A percentile compares a stretch with the other conserved stretches of the same genome.
Conservation (phyloP, 768 basidiomycete species). For the Pisolithus microcarpus region DNA sequence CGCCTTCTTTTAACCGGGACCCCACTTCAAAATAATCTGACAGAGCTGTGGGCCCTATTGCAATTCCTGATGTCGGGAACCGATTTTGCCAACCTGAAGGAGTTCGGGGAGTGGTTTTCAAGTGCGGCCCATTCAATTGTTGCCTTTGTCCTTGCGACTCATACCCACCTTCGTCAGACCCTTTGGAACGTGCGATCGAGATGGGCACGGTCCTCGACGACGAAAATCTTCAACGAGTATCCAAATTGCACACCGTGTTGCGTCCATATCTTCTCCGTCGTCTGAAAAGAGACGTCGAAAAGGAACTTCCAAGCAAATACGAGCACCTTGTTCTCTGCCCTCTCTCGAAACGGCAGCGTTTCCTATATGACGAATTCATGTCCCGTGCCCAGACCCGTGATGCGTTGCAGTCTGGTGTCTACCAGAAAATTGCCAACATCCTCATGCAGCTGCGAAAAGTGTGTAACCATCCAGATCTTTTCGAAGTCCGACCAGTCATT, state of each 20-base stretch:
- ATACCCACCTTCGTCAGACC: conserved; percentile 47
- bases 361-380: conserved; percentile 96
- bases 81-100: conserved; percentile 84
- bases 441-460: conserved; percentile 98
- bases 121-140: conserved; percentile 44
- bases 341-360: conserved; percentile 88
- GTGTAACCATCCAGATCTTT: conserved; percentile 89
- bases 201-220: conserved; percentile 69
- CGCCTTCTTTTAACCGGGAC: conserved; percentile 92
- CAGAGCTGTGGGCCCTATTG: conserved; percentile 90
- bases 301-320: conserved; percentile 87
- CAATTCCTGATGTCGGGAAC: conserved; percentile 91
- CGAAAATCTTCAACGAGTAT: conserved; percentile 76
- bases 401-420: conserved; percentile 77
- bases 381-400: conserved; percentile 74
- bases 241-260: conserved; percentile 89
- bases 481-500: conserved; percentile 80
- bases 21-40: conserved; percentile 92
- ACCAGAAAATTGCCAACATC: conserved; percentile 87
- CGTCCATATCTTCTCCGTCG: conserved; percentile 92
- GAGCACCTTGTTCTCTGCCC: conserved; percentile 87
- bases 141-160: background rate
- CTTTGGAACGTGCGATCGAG: conserved; percentile 90
- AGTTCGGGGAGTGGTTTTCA: conserved; percentile 95
- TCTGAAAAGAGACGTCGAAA: conserved; percentile 97